Evolutionary conservation across 345 rosid species (phyloP), one percentile per base, ranked within the genome.

Genomic region (Orychophragmus violaceus): DNA sequence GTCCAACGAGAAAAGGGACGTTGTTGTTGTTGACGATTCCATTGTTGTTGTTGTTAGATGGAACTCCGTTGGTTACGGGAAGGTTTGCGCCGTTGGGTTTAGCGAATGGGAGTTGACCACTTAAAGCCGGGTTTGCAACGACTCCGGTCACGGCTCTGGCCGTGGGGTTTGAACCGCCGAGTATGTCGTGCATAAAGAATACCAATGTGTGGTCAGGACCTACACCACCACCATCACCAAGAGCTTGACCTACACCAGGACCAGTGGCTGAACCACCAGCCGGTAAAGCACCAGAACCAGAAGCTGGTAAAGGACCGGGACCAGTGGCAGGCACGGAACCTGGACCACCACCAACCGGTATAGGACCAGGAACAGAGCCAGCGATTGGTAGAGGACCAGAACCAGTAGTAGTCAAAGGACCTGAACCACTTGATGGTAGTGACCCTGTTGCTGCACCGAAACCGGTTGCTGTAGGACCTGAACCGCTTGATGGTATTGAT

Each of bases 151-250:
- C 91, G 0, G 95, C 88, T 72, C 76, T 68, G 6, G 95, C 91
- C 0, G 87, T 73, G 5, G 97, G 95, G 67, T 84, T 87, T 8
- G 90, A 82, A 12, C 95, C 95, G 0, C 90, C 89, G 1, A 87
- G 81, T 54, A 91, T 83, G 71, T 91, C 98, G 13, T 88, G 94
- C 89, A 86, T 85, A 77, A 74, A 89, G 84, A 92, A 89, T 44
- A 75, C 70, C 60, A 86, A 54, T 13, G 79, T 36, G 6, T 75
- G 74, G 53, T 79, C 73, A 42, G 69, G 33, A 35, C 64, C 80
- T 23, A 3, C 44, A 41, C 51, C 72, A 42, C 46, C 70, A 54
- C 51, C 73, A 48, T 45, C 71, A 19, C 71, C 64, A 44, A 56
- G 55, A 44, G 63, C 55, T 67, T 29, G 55, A 59, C 41, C 79